A percentile compares a stretch with the other conserved stretches of the same genome.
These are phyloP conservation scores for Aspergillus kassunensis DNA, from an alignment of 495 filamentous ascomycete species.

Conservation along the genomic window DNA sequence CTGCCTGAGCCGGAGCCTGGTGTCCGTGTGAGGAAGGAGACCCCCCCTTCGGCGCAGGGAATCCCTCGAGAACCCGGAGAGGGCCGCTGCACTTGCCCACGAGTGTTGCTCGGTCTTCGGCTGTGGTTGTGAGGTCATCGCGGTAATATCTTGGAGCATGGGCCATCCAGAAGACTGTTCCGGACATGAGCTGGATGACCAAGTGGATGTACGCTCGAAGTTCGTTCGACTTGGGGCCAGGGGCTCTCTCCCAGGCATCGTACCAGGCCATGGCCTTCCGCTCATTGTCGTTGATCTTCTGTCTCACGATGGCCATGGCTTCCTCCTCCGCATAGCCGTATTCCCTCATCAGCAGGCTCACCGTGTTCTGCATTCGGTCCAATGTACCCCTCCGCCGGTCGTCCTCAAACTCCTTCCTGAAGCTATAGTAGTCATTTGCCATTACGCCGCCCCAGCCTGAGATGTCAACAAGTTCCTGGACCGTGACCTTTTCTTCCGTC, in stretches of 20 bases:
- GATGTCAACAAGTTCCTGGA: background rate
- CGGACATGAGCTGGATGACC: background rate
- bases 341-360: background rate
- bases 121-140: background rate
- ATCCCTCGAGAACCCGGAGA: background rate
- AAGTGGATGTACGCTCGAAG: background rate
- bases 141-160: background rate
- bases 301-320: background rate
- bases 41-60: background rate
- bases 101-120: background rate
- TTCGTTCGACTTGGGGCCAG: background rate
- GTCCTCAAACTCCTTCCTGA: background rate
- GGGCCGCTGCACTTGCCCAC: background rate
- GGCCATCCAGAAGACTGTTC: background rate
- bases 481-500: background rate
- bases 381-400: background rate
- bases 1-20: too few relatives aligned
- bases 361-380: background rate
- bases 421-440: slow-evolving; percentile 1
- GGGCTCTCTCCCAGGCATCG: background rate
- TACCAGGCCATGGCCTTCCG: background rate
- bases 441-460: background rate
- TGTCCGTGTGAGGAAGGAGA: too few relatives aligned
- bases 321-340: background rate
- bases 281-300: background rate